These are phyloP conservation scores for Sparassis latifolia DNA, from an alignment of 1,284 basidiomycete species.

Conservation along the genomic window DNA sequence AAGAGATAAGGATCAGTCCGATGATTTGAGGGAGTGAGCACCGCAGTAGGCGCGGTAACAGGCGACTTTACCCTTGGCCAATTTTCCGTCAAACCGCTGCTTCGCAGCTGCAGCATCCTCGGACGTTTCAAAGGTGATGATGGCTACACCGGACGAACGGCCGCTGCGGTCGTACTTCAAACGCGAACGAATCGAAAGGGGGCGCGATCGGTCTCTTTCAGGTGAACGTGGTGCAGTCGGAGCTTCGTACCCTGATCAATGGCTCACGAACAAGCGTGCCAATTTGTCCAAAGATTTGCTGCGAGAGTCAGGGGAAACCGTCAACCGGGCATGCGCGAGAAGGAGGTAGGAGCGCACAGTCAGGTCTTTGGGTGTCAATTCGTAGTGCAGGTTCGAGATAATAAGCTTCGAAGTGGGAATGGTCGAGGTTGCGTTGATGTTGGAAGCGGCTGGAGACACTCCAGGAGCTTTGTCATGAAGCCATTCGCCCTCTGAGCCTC, in stretches of 20 bases:
- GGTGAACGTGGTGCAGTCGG: constrained; percentile 52
- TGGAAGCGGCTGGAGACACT: constrained; percentile 25
- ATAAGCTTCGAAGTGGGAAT: constrained; percentile 58
- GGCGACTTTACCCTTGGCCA: constrained; percentile 71
- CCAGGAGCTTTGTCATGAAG: constrained; percentile 58
- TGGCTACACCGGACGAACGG: constrained; percentile 82
- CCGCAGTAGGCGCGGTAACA: not conserved
- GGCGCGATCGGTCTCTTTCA: constrained; percentile 39
- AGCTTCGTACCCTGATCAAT: constrained; percentile 85
- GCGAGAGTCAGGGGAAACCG: constrained; percentile 7
- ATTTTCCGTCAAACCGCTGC: constrained; percentile 82
- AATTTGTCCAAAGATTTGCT: constrained; percentile 90
- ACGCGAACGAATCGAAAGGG: constrained; percentile 37
- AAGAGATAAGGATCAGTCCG: not conserved
- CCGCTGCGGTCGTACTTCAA: constrained; percentile 92
- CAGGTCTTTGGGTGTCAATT: constrained; percentile 84
- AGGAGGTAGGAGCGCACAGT: constrained; percentile 49
- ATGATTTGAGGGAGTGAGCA: not conserved
- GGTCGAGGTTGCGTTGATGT: constrained; percentile 20
- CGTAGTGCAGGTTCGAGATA: constrained; percentile 90
- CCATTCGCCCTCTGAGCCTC: constrained; percentile 56
- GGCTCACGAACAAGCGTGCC: constrained; percentile 91
- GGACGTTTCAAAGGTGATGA: constrained; percentile 75
- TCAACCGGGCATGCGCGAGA: not conserved
- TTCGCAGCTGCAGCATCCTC: constrained; percentile 81